Evolutionary conservation across 2,329 filamentous ascomycete species (phyloP).

Genomic region (Claviceps digitariae): DNA sequence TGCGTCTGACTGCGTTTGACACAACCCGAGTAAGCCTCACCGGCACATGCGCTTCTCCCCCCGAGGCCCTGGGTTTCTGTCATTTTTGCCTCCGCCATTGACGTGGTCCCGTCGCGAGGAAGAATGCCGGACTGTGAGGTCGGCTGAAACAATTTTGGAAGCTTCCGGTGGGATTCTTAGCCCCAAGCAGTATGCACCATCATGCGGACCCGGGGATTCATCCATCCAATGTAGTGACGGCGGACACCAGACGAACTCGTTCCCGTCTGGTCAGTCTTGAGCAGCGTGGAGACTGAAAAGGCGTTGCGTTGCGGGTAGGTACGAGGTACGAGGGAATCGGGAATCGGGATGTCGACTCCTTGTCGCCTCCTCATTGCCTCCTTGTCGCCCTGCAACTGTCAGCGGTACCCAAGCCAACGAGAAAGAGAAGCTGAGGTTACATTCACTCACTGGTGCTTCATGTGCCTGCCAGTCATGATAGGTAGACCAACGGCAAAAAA

Average conservation of each 20-base stretch:
- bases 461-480: not conserved
- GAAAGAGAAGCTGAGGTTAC: not conserved
- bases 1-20: not conserved
- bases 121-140: not conserved
- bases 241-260: not conserved
- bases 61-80: not conserved
- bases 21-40: not conserved
- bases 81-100: not conserved
- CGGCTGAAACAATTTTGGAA: not conserved
- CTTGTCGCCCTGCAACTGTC: not conserved
- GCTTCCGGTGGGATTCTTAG: not conserved
- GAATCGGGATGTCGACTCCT: not conserved
- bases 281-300: not conserved
- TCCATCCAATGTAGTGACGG: not conserved
- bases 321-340: not conserved
- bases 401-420: not conserved
- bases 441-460: not conserved
- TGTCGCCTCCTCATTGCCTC: not conserved
- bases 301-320: not conserved
- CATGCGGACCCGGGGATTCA: not conserved
- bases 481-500: not conserved
- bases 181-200: not conserved
- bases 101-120: not conserved
- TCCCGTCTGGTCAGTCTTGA: not conserved
- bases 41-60: not conserved